Evolutionary conservation across 2,329 filamentous ascomycete genomes (phyloP).

Genomic region (Epicoccum sorghinum): DNA sequence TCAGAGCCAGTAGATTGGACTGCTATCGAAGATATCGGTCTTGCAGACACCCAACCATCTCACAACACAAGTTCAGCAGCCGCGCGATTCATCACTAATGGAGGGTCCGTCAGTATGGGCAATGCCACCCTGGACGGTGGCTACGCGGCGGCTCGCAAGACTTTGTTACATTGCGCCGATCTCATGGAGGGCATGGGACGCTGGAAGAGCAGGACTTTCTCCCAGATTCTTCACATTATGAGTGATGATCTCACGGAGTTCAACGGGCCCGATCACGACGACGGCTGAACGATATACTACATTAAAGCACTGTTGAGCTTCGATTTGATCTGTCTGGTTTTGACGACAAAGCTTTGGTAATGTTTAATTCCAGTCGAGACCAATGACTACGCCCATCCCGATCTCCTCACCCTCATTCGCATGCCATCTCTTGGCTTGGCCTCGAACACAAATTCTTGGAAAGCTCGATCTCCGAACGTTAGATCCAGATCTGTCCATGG

Average conservation of each 20-base stretch:
- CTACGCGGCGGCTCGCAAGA: constrained; percentile 58
- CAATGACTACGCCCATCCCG: constrained; percentile 14
- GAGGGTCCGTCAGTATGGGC: constrained; percentile 56
- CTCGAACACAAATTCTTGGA: constrained; percentile 40
- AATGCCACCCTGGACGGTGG: constrained; percentile 57
- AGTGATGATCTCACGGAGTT: constrained; percentile 55
- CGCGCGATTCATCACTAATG: constrained; percentile 55
- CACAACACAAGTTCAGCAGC: constrained; percentile 33
- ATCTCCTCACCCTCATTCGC: constrained; percentile 37
- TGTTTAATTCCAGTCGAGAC: not conserved
- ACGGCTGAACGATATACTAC: not conserved
- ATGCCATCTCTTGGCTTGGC: constrained; percentile 41
- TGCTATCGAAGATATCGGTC: constrained; percentile 53
- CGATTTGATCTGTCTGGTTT: too few relatives aligned
- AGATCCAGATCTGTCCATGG: constrained; percentile 37
- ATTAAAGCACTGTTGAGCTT: too few relatives aligned
- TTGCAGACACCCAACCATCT: constrained; percentile 44
- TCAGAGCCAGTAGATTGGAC: constrained; percentile 59
- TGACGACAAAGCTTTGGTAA: not conserved
- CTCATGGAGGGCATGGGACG: constrained; percentile 60
- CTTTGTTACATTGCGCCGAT: constrained; percentile 59
- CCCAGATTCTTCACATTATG: constrained; percentile 61
- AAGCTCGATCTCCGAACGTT: constrained; percentile 39
- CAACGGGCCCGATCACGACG: constrained; percentile 11
- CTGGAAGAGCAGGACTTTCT: constrained; percentile 59